phyloP scores from a whole-genome alignment of 768 basidiomycete species.

The Cyathus striatus region DNA sequence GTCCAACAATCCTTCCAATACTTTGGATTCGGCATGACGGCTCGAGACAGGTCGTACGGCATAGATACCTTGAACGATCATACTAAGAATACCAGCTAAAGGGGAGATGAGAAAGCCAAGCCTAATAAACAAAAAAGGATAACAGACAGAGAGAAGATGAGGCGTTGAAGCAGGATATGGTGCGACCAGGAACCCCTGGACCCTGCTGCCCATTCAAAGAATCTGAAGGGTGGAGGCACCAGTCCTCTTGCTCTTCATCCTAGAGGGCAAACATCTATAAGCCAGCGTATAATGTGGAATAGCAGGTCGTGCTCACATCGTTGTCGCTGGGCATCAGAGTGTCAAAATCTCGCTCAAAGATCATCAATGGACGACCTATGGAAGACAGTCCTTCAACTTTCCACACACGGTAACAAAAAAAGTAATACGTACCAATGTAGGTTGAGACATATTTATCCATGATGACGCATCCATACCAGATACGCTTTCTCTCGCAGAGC shows the following conservation, averaged over 20 bases:
- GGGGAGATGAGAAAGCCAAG: conserved; percentile 1
- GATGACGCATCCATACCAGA: conserved; percentile 76
- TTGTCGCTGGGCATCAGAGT: conserved; percentile 57
- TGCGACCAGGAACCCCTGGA: conserved; percentile 36
- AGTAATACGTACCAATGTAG: conserved; percentile 54
- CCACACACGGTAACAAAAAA: conserved; percentile 4
- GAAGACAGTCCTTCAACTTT: conserved; percentile 3
- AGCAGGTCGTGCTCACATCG: conserved; percentile 36
- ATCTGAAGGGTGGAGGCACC: conserved; percentile 26
- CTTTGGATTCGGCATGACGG: conserved; percentile 52
- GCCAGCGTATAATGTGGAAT: not conserved
- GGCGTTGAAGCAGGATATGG: conserved; percentile 75
- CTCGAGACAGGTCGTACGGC: conserved; percentile 51
- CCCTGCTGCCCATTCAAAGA: conserved; percentile 19
- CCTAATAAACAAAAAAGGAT: no score
- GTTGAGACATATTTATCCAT: conserved; percentile 79
- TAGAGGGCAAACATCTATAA: conserved; percentile 15
- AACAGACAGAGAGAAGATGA: conserved; percentile 64
- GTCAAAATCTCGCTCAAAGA: conserved; percentile 74
- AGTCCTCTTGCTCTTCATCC: conserved; percentile 64
- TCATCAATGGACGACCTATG: conserved; percentile 66
- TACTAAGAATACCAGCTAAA: conserved; percentile 63
- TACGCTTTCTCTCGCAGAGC: conserved; percentile 63
- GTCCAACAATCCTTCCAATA: conserved; percentile 58
- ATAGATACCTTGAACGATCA: conserved; percentile 68